phyloP scores from a whole-genome alignment of 2,329 filamentous ascomycete species.

The Ceratocystis albifundus region DNA sequence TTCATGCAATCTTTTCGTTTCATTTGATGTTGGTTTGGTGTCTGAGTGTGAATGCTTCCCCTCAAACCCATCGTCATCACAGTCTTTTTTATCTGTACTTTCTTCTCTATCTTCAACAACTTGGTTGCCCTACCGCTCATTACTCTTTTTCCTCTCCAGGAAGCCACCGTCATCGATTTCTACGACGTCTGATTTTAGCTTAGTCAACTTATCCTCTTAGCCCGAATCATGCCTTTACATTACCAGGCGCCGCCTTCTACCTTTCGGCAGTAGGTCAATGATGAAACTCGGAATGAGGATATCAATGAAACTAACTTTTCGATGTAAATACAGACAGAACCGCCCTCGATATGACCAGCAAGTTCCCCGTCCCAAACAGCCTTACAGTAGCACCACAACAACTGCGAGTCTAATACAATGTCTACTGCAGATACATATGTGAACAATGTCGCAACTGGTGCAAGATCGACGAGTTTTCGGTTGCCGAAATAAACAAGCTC shows the following conservation, averaged over 20 bases:
- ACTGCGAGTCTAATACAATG: neutral
- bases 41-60: neutral
- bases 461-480: constrained; percentile 29
- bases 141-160: neutral
- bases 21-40: neutral
- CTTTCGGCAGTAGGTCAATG: neutral
- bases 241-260: constrained; percentile 4
- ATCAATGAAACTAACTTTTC: neutral
- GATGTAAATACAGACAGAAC: neutral
- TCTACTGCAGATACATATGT: constrained; percentile 25
- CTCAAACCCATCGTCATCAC: no score
- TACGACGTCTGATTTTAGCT: neutral
- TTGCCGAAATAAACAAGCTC: constrained; percentile 29
- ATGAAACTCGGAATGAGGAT: neutral
- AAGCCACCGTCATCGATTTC: neutral
- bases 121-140: neutral
- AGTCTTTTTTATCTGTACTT: no score
- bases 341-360: constrained; percentile 4
- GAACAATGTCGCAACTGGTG: constrained; percentile 33
- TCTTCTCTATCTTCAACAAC: neutral
- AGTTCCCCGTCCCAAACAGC: neutral
- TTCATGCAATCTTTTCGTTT: neutral
- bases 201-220: neutral
- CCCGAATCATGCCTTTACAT: neutral
- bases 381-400: neutral